These are phyloP conservation scores for Spinacia oleracea DNA, from an alignment of 179 eudicot genomes.

Conservation along the genomic window DNA sequence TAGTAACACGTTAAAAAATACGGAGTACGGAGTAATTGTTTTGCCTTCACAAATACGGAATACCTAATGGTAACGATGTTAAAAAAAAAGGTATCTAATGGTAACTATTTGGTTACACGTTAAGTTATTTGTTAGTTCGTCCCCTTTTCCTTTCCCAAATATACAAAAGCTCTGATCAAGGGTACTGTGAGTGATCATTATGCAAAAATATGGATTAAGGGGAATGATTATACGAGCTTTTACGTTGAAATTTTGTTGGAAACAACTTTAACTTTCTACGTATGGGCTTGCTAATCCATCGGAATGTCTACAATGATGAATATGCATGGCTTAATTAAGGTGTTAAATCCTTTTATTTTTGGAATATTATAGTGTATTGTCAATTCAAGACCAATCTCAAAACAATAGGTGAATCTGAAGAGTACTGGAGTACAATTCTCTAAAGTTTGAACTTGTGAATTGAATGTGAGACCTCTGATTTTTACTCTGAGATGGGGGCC, in stretches of 20 bases:
- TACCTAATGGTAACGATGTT: too few relatives aligned
- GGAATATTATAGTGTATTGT: not conserved
- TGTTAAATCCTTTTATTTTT: not conserved
- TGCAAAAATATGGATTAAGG: not conserved
- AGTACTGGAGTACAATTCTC: not conserved
- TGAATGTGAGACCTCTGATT: not conserved
- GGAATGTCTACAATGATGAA: not conserved
- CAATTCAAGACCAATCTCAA: not conserved
- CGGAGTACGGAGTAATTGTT: too few relatives aligned
- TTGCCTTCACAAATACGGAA: too few relatives aligned
- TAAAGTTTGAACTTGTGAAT: not conserved
- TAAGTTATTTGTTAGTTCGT: too few relatives aligned
- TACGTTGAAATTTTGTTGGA: not conserved
- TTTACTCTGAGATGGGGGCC: constrained; percentile 1
- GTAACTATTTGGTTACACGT: too few relatives aligned
- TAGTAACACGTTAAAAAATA: too few relatives aligned
- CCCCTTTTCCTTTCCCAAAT: not conserved
- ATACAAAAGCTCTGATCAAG: not conserved
- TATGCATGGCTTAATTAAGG: too few relatives aligned
- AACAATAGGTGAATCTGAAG: not conserved
- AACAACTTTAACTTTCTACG: not conserved
- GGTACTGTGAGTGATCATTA: constrained; percentile 3
- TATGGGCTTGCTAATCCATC: not conserved
- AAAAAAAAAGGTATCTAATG: too few relatives aligned
- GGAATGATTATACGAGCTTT: not conserved